phyloP scores from a whole-genome alignment of 148 eudicot genomes.

The Nepenthes gracilis region DNA sequence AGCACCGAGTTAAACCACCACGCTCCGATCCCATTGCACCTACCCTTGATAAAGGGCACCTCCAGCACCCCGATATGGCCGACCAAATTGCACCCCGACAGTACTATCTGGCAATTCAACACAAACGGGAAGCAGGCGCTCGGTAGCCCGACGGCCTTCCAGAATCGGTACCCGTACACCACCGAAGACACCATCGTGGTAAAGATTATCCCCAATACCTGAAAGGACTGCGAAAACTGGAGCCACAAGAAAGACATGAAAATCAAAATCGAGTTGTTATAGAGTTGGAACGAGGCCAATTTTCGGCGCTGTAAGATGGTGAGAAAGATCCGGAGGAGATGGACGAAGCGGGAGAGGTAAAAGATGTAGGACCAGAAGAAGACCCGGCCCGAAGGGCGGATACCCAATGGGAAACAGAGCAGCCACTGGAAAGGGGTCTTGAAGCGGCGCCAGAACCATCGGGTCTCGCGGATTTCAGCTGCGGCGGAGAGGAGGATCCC shows the following conservation, averaged over 20 bases:
- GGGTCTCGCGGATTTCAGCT: conserved; percentile 74
- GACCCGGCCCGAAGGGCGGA: conserved; percentile 81
- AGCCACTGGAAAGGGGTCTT: conserved; percentile 81
- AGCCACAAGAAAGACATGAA: conserved; percentile 75
- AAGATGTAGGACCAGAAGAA: conserved; percentile 91
- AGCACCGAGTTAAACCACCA: conserved; percentile 71
- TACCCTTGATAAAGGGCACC: conserved; percentile 57
- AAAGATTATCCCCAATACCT: conserved; percentile 49
- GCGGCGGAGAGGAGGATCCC: conserved; percentile 64
- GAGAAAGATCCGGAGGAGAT: conserved; percentile 37
- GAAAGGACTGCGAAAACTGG: conserved; percentile 77
- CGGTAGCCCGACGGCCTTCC: conserved; percentile 65
- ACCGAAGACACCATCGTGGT: conserved; percentile 46
- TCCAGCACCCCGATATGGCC: conserved; percentile 59
- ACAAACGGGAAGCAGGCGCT: conserved; percentile 68
- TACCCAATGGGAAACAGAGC: conserved; percentile 83
- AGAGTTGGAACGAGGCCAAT: conserved; percentile 35
- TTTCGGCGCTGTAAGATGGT: conserved; percentile 26
- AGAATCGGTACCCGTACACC: conserved; percentile 75
- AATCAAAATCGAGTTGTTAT: conserved; percentile 50
- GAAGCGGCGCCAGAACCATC: conserved; percentile 77
- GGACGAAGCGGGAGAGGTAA: conserved; percentile 72
- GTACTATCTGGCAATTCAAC: conserved; percentile 43
- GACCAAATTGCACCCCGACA: conserved; percentile 40
- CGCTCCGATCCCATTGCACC: conserved; percentile 86